phyloP scores from a whole-genome alignment of 106 monocot genomes.

The Allium cepa region DNA sequence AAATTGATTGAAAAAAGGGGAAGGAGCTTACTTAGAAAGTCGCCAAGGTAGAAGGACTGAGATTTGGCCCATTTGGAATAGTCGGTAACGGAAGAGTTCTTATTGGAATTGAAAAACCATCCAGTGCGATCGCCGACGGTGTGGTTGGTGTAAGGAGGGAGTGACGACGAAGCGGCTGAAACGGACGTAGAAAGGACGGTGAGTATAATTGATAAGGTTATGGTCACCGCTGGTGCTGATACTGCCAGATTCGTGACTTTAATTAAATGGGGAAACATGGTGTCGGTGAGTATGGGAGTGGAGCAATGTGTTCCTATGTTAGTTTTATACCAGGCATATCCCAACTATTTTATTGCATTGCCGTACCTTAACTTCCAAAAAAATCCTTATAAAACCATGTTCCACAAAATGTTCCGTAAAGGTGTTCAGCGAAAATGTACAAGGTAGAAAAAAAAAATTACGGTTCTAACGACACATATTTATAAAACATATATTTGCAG shows the following conservation, averaged over 20 bases:
- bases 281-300: not conserved
- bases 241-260: too few relatives aligned
- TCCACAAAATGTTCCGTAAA: too few relatives aligned
- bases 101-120: conserved; percentile 48
- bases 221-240: not conserved
- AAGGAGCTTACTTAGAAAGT: conserved; percentile 52
- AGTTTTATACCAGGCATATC: too few relatives aligned
- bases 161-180: conserved; percentile 1
- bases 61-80: conserved; percentile 65
- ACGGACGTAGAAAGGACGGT: not conserved
- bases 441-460: too few relatives aligned
- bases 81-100: conserved; percentile 41
- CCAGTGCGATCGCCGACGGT: conserved; percentile 63
- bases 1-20: not conserved
- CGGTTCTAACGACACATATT: too few relatives aligned
- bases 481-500: too few relatives aligned
- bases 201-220: conserved; percentile 4
- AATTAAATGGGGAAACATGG: not conserved
- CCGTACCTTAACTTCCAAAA: too few relatives aligned
- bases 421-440: too few relatives aligned
- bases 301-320: not conserved
- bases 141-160: conserved; percentile 53
- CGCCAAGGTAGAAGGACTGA: conserved; percentile 69
- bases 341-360: too few relatives aligned
- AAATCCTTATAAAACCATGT: too few relatives aligned